Percentiles rank a stretch among this genome's conserved stretches.
Conservation (phyloP, 2,329 filamentous ascomycete species). For the Cryphonectria japonica region DNA sequence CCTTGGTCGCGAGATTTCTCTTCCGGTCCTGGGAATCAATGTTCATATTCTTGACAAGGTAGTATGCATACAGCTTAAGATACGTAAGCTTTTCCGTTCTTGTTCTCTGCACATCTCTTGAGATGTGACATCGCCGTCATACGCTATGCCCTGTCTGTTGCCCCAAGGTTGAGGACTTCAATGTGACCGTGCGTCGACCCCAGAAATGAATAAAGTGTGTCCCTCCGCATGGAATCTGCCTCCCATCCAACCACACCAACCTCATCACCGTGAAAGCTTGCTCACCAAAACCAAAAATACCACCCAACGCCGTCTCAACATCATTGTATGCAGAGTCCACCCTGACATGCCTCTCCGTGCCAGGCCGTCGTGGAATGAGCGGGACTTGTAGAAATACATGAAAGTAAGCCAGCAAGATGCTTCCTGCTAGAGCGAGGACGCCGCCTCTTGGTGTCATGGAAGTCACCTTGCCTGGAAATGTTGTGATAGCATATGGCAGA, state of each 20-base stretch:
- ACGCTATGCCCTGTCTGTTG: neutral
- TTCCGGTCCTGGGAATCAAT: slow-evolving; percentile 7
- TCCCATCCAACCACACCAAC: neutral
- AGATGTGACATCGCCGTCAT: slow-evolving; percentile 11
- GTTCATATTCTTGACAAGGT: slow-evolving; percentile 24
- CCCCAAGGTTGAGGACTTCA: neutral
- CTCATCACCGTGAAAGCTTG: neutral
- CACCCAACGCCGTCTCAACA: neutral
- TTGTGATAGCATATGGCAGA: slow-evolving; percentile 7
- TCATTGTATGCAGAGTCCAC: neutral
- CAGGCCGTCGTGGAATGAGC: neutral
- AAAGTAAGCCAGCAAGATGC: neutral
- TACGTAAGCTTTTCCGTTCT: slow-evolving; percentile 15
- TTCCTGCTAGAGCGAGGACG: slow-evolving; percentile 19
- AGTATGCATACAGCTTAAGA: slow-evolving; percentile 25
- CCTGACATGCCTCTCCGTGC: neutral
- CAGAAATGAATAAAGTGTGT: neutral
- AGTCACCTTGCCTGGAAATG: slow-evolving; percentile 6
- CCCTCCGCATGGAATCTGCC: neutral
- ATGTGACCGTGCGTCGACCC: neutral
- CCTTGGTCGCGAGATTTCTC: neutral
- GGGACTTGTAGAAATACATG: neutral
- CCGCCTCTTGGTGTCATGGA: neutral
- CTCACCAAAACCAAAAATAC: neutral
- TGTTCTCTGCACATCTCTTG: slow-evolving; percentile 2